phyloP scores from a whole-genome alignment of 192 early-diverging fungal genomes.

The Chytriomyces sp. region DNA sequence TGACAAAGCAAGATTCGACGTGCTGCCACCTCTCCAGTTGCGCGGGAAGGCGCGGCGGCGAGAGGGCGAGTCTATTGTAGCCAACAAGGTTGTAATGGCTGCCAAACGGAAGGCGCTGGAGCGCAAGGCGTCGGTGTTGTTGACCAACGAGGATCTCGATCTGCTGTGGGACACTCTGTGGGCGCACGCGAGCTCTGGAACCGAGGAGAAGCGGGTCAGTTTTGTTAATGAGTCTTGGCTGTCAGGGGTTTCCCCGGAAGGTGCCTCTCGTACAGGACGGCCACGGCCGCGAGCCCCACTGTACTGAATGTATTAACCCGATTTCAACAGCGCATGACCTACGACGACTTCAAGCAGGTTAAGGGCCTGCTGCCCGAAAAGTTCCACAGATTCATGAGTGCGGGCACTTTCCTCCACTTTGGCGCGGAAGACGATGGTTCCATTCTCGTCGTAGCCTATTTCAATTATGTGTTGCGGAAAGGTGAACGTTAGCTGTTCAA shows the following conservation, averaged over 20 bases:
- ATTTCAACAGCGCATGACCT: conserved; percentile 33
- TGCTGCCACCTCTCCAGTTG: no score
- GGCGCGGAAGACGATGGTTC: conserved; percentile 33
- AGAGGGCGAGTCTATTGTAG: no score
- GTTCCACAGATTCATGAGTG: conserved; percentile 39
- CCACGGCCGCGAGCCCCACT: no score
- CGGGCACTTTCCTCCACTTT: conserved; percentile 45
- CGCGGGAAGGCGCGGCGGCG: no score
- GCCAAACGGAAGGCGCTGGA: no score
- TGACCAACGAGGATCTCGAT: conserved; percentile 46
- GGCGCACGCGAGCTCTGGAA: conserved; percentile 23
- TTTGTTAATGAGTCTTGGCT: no score
- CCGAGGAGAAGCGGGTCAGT: conserved; percentile 20
- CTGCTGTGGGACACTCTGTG: conserved; percentile 42
- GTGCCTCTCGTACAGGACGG: no score
- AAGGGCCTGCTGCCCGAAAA: conserved; percentile 29
- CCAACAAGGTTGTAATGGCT: no score
- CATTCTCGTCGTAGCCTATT: conserved; percentile 43
- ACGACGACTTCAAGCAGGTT: conserved; percentile 28
- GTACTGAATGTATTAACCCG: neutral
- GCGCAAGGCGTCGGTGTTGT: conserved; percentile 4
- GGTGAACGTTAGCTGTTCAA: conserved; percentile 24
- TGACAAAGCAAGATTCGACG: no score
- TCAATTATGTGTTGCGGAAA: conserved; percentile 51
- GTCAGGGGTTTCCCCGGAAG: no score